Evolutionary conservation across 2,329 filamentous ascomycete genomes (phyloP), one percentile per base, ranked within the genome.

Genomic region (Colletotrichum salicis): DNA sequence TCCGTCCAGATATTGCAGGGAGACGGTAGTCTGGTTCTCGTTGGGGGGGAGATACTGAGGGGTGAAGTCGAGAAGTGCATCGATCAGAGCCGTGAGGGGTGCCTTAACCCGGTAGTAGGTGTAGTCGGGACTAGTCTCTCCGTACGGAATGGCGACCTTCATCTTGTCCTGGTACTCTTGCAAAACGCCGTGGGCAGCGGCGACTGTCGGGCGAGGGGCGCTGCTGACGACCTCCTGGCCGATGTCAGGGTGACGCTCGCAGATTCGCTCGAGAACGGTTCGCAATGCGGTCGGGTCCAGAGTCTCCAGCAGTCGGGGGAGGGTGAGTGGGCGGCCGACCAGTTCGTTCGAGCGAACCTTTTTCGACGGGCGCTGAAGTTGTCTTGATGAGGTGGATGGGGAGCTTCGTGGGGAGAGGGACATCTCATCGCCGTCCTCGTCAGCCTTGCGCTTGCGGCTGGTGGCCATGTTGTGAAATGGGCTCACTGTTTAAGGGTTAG

Each of bases 1-100:
- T 57, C 92, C 93, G 76, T 99, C 94, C 29, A 99, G 89, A 79
- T 95, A 99, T 77, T 92, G 91, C 59, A 99, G 87, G 2, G 95
- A 97, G 15, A 92, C 88, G 35, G 92, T 91, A n/a, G 93, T 86
- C 79, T 98, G 95, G 2, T 89, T 86, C 84, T 99, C 96, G 78
- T 93, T 93, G 0, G 96, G 96, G 13, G 96, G 96, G 3, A 99
- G 90, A 78, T 97, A 99, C 81, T 98, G 95, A 4, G 95, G 94
- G 0, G 95, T 98, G 80, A 97, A 99, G 79, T 99, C 96, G 80
- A 93, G 92, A 56, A 99, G 87, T 55, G 96, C 95, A 71, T 98
- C 94, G 71, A 98, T 90, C 29, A 99, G 88, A 70, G 94, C 91
- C 31, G 91, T 85, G 22, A 98, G 87, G 48, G 93, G 90, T 75